Evolutionary conservation across 192 early-diverging fungal species (phyloP).

Genomic region (Haplosporangium gracile): DNA sequence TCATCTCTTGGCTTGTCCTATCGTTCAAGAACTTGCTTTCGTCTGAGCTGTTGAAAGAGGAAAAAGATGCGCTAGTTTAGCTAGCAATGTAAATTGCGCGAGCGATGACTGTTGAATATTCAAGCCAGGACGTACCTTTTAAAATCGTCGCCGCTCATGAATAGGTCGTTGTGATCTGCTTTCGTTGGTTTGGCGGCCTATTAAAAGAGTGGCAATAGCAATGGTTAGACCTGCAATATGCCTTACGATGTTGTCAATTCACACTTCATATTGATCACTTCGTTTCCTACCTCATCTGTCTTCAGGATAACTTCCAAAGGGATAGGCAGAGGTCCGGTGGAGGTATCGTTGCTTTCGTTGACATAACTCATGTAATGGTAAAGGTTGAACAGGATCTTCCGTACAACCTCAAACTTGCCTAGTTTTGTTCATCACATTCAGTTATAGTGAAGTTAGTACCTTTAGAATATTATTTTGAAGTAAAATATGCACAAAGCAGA

Average conservation of each 20-base stretch:
- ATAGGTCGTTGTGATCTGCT: constrained; percentile 66
- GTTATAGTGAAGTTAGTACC: background rate
- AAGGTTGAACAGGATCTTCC: constrained; percentile 72
- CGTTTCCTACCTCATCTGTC: constrained; percentile 60
- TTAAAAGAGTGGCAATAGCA: background rate
- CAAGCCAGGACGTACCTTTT: constrained; percentile 12
- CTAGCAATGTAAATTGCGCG: background rate
- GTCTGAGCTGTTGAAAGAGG: constrained; percentile 19
- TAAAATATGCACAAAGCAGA: background rate
- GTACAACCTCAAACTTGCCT: constrained; percentile 77
- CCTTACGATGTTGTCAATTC: background rate
- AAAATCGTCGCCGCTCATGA: constrained; percentile 64
- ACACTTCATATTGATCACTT: background rate
- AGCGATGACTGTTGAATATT: background rate
- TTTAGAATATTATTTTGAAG: background rate
- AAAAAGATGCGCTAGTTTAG: background rate
- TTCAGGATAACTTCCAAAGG: constrained; percentile 73
- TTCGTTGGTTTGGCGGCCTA: constrained; percentile 57
- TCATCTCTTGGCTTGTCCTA: constrained; percentile 54
- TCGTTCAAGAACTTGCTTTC: constrained; percentile 51
- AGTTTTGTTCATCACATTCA: background rate
- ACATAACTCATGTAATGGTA: constrained; percentile 72
- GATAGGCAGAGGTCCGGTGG: constrained; percentile 69
- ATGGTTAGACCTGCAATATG: background rate
- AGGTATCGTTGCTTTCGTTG: constrained; percentile 59